Base-by-base conservation (phyloP, 768 basidiomycete species). In the Hemileccinum rubropunctum region DNA sequence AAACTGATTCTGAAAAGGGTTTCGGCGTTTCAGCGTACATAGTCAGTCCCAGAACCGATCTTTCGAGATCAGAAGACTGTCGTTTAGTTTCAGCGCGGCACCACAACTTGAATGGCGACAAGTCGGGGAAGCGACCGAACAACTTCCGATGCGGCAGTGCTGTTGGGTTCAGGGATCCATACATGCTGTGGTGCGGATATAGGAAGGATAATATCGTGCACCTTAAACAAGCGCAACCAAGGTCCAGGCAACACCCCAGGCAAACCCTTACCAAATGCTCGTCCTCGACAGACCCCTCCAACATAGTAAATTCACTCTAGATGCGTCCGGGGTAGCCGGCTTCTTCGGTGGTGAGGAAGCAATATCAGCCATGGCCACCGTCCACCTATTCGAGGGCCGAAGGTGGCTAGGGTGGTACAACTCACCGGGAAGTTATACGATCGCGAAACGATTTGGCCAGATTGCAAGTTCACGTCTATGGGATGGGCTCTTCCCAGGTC, bases 341-440 rank as follows among this genome's bases (percentile, higher is more conserved):
- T 66, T 71, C 39, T 70, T 71, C 12, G 71, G 71, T 32, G 71
- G 70, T 9, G 68, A 71, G 27, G 70, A 72, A 34, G 67, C 70
- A 11, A 59, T 72, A 21, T 59, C 71, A 18, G 70, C 70, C 21
- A 71, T 72, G 68, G 57, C 65, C 9, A 62, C 66, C 28, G 62
- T 71, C 2, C 70, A 71, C 44, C 35, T 71, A 2, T 67, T 62
- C 52, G 27, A 52, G 18, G 67, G 64, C 1, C 58, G 68, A 56
- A 60, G 28, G 43, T 72, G 64, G 66, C 33, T 71, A 3, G 70
- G 71, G 7, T 71, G 64, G 65, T 69, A 72, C 45, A 72, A 71
- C 38, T 68, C 69, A 7, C 70, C 71, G 0, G 70, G 70, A 12
- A 68, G 70, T 46, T 70, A 68, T 21, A 60, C 54, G 1, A 45